Evolutionary conservation across 2,329 filamentous ascomycete genomes (phyloP), one percentile per base, ranked within the genome.

Genomic region (Claviceps africana): DNA sequence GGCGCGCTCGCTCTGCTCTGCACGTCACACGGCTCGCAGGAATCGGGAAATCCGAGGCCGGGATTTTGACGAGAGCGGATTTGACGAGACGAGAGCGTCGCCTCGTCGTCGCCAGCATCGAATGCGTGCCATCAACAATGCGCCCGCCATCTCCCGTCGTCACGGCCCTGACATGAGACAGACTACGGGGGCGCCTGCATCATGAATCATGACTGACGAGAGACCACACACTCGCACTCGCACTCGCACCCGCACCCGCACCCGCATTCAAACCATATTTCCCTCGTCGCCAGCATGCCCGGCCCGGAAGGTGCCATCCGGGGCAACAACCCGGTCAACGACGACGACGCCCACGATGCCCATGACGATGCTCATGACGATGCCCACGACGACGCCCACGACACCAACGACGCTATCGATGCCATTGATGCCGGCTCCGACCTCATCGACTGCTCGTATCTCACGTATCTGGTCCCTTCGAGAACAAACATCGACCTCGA

Each of bases 381-480:
- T n/a, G 47, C 53, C 47, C n/a, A 42, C 17, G 61, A 37, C 35
- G 35, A 37, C 2, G 15, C 8, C 2, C 17, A 37, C 35, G 15
- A 37, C 17, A 1, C 15, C 35, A 37, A 37, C 17, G 4, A 35
- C n/a, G 47, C 53, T n/a, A n/a, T n/a, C n/a, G n/a, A n/a, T n/a
- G n/a, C n/a, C n/a, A n/a, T n/a, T n/a, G n/a, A 65, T 47, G 56
- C 60, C 13, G 56, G 58, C 47, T 54, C 60, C 30, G 57, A 61
- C 57, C 78, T 84, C 61, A 68, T 79, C 47, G 77, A 82, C 53
- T 70, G 74, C 54, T 79, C 81, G 3, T 73, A 77, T 53, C 69
- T 86, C 52, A 74, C 75, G 39, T 83, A 83, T 58, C 70, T 83
- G 45, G 69, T 85, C 48, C 82, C 82, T 10, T 68, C 74, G 48